Conservation (phyloP, 2,329 filamentous ascomycete genomes). For the Fusarium sarcochroum region DNA sequence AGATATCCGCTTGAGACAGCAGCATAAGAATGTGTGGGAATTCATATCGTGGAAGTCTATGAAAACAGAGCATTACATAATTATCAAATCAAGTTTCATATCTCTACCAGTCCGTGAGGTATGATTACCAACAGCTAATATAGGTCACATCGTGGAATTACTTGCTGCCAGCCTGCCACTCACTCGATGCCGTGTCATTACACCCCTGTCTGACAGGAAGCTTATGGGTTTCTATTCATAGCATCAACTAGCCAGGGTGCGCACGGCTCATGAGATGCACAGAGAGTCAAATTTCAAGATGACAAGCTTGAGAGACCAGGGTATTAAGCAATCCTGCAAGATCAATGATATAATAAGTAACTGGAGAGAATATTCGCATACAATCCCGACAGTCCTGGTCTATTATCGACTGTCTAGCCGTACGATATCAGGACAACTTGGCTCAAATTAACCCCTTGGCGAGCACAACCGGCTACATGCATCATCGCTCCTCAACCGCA, state of each 20-base stretch:
- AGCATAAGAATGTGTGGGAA: no score
- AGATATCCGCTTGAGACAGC: no score
- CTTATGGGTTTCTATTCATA: constrained; percentile 39
- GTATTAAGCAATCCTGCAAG: background rate
- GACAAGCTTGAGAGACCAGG: constrained; percentile 1
- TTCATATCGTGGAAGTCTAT: background rate
- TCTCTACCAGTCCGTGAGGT: background rate
- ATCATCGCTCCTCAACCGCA: constrained; percentile 1
- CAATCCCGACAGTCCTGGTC: background rate
- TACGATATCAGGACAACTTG: background rate
- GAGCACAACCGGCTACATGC: background rate
- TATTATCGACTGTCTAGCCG: background rate
- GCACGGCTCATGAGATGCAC: constrained; percentile 12
- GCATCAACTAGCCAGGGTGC: constrained; percentile 18
- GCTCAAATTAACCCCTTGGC: background rate
- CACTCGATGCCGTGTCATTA: constrained; percentile 18
- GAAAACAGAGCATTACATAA: background rate
- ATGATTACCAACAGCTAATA: background rate
- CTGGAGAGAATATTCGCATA: background rate
- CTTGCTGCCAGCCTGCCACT: background rate
- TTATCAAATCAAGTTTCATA: background rate
- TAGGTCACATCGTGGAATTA: background rate
- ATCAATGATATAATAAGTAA: background rate
- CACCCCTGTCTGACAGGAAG: constrained; percentile 35
- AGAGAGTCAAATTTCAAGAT: constrained; percentile 2